These are phyloP conservation scores for Botrytis porri DNA, from an alignment of 2,329 filamentous ascomycete species.

Conservation along the genomic window DNA sequence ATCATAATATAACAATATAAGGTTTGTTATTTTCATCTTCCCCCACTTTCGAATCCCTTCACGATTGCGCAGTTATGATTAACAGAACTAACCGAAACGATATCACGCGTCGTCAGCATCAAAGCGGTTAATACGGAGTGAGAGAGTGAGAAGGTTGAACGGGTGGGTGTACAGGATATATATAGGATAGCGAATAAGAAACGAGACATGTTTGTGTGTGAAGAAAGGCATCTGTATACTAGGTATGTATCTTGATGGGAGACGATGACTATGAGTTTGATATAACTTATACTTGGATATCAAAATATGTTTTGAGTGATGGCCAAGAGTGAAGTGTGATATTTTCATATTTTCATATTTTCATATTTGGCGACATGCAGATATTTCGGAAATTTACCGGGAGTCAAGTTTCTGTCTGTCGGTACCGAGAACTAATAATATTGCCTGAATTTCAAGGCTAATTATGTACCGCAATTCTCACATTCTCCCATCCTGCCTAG, in stretches of 20 bases:
- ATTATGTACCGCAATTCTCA: not conserved
- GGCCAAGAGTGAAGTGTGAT: not conserved
- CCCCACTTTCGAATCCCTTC: slow-evolving; percentile 13
- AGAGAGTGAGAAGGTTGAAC: not conserved
- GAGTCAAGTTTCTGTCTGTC: not conserved
- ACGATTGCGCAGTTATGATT: slow-evolving; percentile 9
- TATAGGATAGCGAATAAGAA: not conserved
- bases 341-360: not conserved
- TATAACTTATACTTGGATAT: not conserved
- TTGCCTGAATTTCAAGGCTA: not conserved
- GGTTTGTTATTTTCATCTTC: not conserved
- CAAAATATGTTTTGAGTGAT: not conserved
- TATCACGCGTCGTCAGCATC: slow-evolving; percentile 16
- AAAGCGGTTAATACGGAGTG: not conserved
- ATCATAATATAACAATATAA: not conserved
- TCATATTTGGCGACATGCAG: not conserved
- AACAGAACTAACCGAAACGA: not conserved
- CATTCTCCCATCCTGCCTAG: not conserved
- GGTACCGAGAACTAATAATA: not conserved
- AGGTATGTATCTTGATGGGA: too few relatives aligned
- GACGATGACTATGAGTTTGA: not conserved
- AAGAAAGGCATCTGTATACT: not conserved
- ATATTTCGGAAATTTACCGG: not conserved
- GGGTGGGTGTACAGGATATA: not conserved
- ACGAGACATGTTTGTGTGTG: not conserved